Base-by-base conservation (phyloP, 805 yeast genomes). In the Ogataea naganishii region DNA sequence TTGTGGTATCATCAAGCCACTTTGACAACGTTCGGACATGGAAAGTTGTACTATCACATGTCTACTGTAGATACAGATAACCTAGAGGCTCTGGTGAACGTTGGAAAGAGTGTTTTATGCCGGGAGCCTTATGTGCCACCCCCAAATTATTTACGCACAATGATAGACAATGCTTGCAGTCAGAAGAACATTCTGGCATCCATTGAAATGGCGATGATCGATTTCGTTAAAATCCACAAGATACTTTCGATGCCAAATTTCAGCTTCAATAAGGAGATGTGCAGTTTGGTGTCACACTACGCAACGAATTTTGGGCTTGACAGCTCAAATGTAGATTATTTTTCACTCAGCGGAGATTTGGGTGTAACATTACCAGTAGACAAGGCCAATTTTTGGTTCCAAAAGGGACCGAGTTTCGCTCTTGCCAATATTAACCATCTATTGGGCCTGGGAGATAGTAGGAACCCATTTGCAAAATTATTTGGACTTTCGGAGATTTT, bases 41-140 rank as follows among this genome's bases (percentile, higher is more conserved):
- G 95, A 3, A 81, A 85, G 49, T 69, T 83, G 13, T 84, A 83
- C 45, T 84, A 84, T 45, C 95, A 84, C 49, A 78, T 80, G 70
- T 82, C 92, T 27, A 82, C 94, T 0, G 94, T 84, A 4, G 89
- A 83, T 49, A 80, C 75, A 47, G 79, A 75, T 49, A 70, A 73
- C 38, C 56, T 82, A 36, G 86, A 80, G 53, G 89, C 92, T 2
- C 66, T 82, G 39, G 85, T 78, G 31, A 79, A 80, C 42, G 68
- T 82, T 14, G 92, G 92, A 8, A 81, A 80, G 51, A 70, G 82
- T 26, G 88, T 81, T 7, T 70, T 75, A 34, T 81, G 89, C 44
- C 71, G 80, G 36, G 92, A 82, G 47, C 85, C 89, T 6, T 82
- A 82, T 54, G 85, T 80, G 4, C 94, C 94, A 15, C 79, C 92